Evolutionary conservation across 208 protist species (phyloP).

Genomic region (Wallacemonas sp.): DNA sequence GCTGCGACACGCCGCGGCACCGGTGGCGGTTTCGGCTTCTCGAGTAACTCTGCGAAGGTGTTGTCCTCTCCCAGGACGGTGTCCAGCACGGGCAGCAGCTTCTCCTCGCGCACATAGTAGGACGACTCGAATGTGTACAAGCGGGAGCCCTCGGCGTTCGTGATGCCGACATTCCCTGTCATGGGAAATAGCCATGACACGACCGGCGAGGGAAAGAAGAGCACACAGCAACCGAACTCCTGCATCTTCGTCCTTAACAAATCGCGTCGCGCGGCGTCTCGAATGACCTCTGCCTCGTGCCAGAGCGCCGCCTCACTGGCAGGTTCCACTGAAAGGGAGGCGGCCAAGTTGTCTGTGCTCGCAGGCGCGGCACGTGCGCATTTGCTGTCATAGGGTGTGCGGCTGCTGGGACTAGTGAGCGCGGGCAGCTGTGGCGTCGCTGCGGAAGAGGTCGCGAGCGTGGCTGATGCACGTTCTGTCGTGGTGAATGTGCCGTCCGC

Average conservation of each 20-base stretch:
- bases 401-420: too few relatives aligned
- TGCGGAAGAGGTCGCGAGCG: too few relatives aligned
- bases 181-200: slow-evolving; percentile 83
- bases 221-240: slow-evolving; percentile 82
- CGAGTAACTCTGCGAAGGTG: background rate
- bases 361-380: too few relatives aligned
- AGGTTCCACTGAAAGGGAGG: background rate
- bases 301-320: background rate
- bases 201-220: slow-evolving; percentile 82
- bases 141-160: slow-evolving; percentile 63
- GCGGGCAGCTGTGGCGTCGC: too few relatives aligned
- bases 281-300: background rate
- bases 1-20: background rate
- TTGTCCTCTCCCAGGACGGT: slow-evolving; percentile 24
- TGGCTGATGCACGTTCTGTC: too few relatives aligned
- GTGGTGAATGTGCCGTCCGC: too few relatives aligned
- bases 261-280: slow-evolving; percentile 1
- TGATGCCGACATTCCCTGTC: slow-evolving; percentile 80
- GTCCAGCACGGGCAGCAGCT: slow-evolving; percentile 44
- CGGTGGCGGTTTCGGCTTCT: background rate
- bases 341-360: too few relatives aligned
- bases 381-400: too few relatives aligned
- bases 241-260: slow-evolving; percentile 19
- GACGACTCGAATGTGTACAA: slow-evolving; percentile 71
- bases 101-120: slow-evolving; percentile 69